A percentile compares a stretch with the other conserved stretches of the same genome.
Evolutionary conservation across 768 basidiomycete genomes (phyloP).

Genomic region (Zangia roseola): DNA sequence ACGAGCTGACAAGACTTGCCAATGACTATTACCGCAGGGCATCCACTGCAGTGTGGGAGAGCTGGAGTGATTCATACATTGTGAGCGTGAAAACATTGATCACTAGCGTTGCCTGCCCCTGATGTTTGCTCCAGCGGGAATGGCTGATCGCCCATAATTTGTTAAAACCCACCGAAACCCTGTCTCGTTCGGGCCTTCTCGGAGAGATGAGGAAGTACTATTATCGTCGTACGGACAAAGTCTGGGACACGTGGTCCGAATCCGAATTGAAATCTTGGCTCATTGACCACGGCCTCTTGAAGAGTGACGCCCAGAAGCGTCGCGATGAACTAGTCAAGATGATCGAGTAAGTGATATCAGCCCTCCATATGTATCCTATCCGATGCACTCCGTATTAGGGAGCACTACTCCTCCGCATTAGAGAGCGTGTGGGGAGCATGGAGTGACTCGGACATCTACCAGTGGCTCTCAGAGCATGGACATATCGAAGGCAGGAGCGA

Average conservation of each 20-base stretch:
- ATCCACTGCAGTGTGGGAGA: conserved; percentile 68
- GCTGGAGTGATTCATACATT: conserved; percentile 86
- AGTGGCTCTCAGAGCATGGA: conserved; percentile 74
- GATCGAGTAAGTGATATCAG: conserved; percentile 47
- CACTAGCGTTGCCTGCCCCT: background rate
- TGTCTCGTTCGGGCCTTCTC: conserved; percentile 53
- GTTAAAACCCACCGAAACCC: conserved; percentile 57
- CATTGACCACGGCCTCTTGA: conserved; percentile 67
- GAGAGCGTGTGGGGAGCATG: conserved; percentile 68
- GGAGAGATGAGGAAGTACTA: conserved; percentile 78
- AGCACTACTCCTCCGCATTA: conserved; percentile 62
- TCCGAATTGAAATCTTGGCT: conserved; percentile 78
- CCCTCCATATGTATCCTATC: too few relatives aligned
- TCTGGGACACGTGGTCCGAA: conserved; percentile 74
- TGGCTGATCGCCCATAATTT: conserved; percentile 85
- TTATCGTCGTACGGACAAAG: conserved; percentile 53
- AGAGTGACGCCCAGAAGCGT: conserved; percentile 61
- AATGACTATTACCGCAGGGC: conserved; percentile 62
- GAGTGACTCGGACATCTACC: conserved; percentile 68
- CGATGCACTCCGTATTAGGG: conserved; percentile 36
- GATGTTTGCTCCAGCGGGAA: conserved; percentile 47
- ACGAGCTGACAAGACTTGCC: conserved; percentile 71
- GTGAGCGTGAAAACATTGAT: conserved; percentile 37
- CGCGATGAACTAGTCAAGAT: conserved; percentile 79
- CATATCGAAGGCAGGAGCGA: conserved; percentile 53